These are phyloP conservation scores for Quercus bicolor DNA, from an alignment of 306 rosid species.

Conservation along the genomic window DNA sequence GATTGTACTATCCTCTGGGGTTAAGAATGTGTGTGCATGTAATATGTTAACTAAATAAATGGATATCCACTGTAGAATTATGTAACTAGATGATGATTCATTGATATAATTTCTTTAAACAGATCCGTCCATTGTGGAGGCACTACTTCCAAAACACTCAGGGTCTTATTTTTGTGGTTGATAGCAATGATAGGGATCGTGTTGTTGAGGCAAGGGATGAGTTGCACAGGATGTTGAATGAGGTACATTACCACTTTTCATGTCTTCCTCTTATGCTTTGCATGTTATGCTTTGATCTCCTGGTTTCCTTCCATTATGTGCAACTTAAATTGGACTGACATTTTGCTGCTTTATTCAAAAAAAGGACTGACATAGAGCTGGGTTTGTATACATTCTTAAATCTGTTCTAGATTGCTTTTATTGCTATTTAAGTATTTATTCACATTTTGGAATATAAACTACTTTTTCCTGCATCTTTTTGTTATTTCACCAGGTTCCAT, in stretches of 20 bases:
- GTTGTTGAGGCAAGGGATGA: slow-evolving; percentile 98
- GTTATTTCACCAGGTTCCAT: not conserved
- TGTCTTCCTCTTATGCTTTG: not conserved
- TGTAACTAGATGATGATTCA: slow-evolving; percentile 1
- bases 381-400: not conserved
- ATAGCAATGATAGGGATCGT: slow-evolving; percentile 95
- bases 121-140: slow-evolving; percentile 99
- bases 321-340: too few relatives aligned
- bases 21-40: not conserved
- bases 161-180: slow-evolving; percentile 97
- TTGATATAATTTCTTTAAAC: slow-evolving; percentile 20
- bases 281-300: slow-evolving; percentile 1
- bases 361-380: not conserved
- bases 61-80: not conserved
- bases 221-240: slow-evolving; percentile 97
- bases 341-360: too few relatives aligned
- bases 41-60: not conserved
- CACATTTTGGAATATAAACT: not conserved
- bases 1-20: too few relatives aligned
- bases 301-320: not conserved
- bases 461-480: not conserved
- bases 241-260: slow-evolving; percentile 43
- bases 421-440: not conserved
- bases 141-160: slow-evolving; percentile 99
- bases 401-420: not conserved